Base-by-base conservation (phyloP, 1,284 basidiomycete species). In the Fereydounia khargensis region DNA sequence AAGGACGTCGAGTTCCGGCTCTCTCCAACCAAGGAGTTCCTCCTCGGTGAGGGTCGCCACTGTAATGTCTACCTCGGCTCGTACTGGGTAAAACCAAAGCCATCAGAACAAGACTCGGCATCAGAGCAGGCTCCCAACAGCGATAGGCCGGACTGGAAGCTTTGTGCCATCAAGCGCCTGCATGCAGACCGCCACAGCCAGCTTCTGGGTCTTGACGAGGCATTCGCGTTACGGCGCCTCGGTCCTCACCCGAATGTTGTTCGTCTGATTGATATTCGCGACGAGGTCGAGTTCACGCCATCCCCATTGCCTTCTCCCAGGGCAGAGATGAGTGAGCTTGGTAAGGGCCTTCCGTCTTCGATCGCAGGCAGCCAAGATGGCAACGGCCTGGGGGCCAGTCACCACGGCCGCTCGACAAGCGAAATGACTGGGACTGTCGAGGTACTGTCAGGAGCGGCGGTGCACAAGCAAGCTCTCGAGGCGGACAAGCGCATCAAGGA, bases 91-190 rank as follows among this genome's bases (percentile, higher is more conserved):
- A 39, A 28, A 37, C 39, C 35, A 14, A 22, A 17, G 18, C 11
- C 14, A 9, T n/a, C 30, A 24, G 14, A 42, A 19, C 32, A 37
- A 33, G 40, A 44, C 17, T 39, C 16, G 13, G 40, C 42, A 8
- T 30, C 41, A n/a, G 16, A 5, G 0, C 22, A 39, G 19, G 13
- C 32, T 6, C 16, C 25, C 6, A 32, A 6, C 17, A 8, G 16
- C 2, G n/a, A 22, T 20, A 30, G 34, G 1, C 7, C 37, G 9
- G 21, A 46, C 8, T 74, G 70, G 70, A 38, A 54, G 20, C 53
- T 74, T 3, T 74, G 73, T 38, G 73, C 73, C n/a, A 47, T 73
- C 39, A 74, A 74, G 32, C 62, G 73, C 8, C 49, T 72, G 2
- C 68, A 74, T 35, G 55, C 67, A 1, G 70, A 74, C 34, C 61